Evolutionary conservation across 1,139 yeast genomes (phyloP).

Genomic region (Kodamaea sp.): DNA sequence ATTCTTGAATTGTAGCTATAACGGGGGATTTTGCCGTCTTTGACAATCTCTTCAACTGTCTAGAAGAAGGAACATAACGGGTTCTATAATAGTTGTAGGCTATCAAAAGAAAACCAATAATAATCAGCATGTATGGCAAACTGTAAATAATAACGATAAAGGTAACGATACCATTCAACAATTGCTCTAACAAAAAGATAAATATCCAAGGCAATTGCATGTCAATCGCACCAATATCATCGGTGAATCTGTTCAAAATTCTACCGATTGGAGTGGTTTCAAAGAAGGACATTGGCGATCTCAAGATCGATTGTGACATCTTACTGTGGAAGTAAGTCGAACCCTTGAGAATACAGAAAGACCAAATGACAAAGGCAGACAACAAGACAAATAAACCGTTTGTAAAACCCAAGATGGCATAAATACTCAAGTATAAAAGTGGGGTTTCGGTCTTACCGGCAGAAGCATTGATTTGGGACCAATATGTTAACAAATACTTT

Average conservation of each 20-base stretch:
- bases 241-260: slow-evolving; percentile 29
- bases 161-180: slow-evolving; percentile 15
- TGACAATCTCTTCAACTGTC: slow-evolving; percentile 26
- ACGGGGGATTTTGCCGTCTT: slow-evolving; percentile 25
- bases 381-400: slow-evolving; percentile 23
- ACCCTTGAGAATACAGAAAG: slow-evolving; percentile 25
- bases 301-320: slow-evolving; percentile 25
- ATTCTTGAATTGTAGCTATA: slow-evolving; percentile 27
- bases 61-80: slow-evolving; percentile 24
- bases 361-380: slow-evolving; percentile 25
- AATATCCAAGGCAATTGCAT: slow-evolving; percentile 26
- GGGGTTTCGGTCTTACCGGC: slow-evolving; percentile 20
- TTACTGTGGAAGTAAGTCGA: slow-evolving; percentile 24
- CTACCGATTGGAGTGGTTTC: slow-evolving; percentile 33
- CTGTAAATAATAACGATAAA: slow-evolving; percentile 22
- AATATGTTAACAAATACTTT: slow-evolving; percentile 23
- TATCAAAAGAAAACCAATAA: slow-evolving; percentile 17
- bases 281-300: slow-evolving; percentile 31
- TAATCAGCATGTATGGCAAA: slow-evolving; percentile 24
- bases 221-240: slow-evolving; percentile 25
- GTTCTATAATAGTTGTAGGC: slow-evolving; percentile 23
- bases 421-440: slow-evolving; percentile 18
- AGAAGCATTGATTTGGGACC: slow-evolving; percentile 25
- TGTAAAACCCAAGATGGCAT: slow-evolving; percentile 20
- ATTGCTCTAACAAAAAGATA: slow-evolving; percentile 15